Conservation (phyloP, 306 rosid species). For the Medicago ruthenica region DNA sequence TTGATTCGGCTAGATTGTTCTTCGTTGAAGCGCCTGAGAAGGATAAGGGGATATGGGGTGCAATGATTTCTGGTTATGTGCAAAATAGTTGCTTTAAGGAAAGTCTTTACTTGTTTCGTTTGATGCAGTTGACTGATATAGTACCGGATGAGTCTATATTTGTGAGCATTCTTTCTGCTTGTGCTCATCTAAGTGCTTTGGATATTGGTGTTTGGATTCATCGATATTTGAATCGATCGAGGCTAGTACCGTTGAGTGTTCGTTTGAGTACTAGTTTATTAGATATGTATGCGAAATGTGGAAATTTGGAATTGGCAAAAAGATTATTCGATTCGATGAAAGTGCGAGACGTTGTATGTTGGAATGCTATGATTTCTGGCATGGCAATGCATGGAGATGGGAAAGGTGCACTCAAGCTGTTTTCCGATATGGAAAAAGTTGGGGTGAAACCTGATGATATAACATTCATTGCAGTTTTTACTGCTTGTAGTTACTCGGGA, state of each 20-base stretch:
- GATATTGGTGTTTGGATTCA: conserved; percentile 78
- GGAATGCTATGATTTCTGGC: conserved; percentile 85
- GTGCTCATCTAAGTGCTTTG: conserved; percentile 78
- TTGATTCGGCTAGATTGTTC: conserved; percentile 65
- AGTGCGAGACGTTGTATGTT: conserved; percentile 62
- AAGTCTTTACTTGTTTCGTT: conserved; percentile 64
- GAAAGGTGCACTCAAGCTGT: conserved; percentile 58
- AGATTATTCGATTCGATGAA: conserved; percentile 52
- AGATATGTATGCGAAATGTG: conserved; percentile 87
- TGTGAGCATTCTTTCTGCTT: conserved; percentile 72
- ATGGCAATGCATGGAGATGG: conserved; percentile 81
- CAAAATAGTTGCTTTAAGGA: conserved; percentile 79
- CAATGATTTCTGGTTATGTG: conserved; percentile 86
- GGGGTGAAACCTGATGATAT: conserved; percentile 63
- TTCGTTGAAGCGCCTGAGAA: conserved; percentile 73
- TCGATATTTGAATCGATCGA: conserved; percentile 46
- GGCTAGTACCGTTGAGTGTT: conserved; percentile 47
- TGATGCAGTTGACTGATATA: conserved; percentile 58
- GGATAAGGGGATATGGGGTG: conserved; percentile 85
- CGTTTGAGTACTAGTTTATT: conserved; percentile 65
- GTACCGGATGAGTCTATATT: conserved; percentile 75
- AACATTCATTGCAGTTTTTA: conserved; percentile 73
- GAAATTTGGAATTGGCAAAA: conserved; percentile 61
- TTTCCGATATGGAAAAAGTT: conserved; percentile 60
- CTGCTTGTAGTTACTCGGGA: conserved; percentile 81